Percentiles rank a stretch among this genome's conserved stretches.
Evolutionary conservation across 768 basidiomycete species (phyloP).

Genomic region (Leccinum ochraceum): DNA sequence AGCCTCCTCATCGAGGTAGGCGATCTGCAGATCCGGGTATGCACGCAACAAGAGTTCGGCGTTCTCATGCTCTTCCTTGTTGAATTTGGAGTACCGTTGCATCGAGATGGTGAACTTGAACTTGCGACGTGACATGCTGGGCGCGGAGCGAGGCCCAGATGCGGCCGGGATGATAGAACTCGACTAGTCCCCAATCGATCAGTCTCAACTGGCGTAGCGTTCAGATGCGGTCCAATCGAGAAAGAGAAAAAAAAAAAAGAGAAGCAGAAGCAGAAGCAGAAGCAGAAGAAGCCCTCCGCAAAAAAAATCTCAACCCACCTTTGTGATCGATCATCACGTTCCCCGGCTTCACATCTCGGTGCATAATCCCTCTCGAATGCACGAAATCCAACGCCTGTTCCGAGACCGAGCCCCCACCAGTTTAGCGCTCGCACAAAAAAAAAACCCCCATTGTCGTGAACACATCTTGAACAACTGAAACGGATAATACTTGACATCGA

Average conservation of each 20-base stretch:
- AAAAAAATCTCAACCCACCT: background rate
- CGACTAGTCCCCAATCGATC: conserved; percentile 78
- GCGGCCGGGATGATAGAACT: conserved; percentile 66
- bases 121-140: conserved; percentile 89
- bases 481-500: conserved; percentile 67
- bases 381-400: conserved; percentile 62
- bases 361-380: conserved; percentile 73
- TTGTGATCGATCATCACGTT: conserved; percentile 74
- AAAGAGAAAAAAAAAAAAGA: too few relatives aligned
- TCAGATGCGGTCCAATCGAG: background rate
- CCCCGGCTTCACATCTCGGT: conserved; percentile 65
- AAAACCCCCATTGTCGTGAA: background rate
- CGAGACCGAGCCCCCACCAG: background rate
- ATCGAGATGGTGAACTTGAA: conserved; percentile 99
- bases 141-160: too few relatives aligned
- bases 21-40: conserved; percentile 98
- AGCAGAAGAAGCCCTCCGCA: too few relatives aligned
- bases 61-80: conserved; percentile 98
- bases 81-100: conserved; percentile 99
- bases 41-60: conserved; percentile 97
- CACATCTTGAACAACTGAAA: conserved; percentile 60
- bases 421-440: background rate
- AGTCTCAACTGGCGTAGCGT: conserved; percentile 43
- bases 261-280: background rate
- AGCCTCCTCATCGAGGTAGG: conserved; percentile 96